Percentiles rank a stretch among this genome's conserved stretches.
phyloP scores from a whole-genome alignment of 2,329 filamentous ascomycete species.

The Zymoseptoria brevis region DNA sequence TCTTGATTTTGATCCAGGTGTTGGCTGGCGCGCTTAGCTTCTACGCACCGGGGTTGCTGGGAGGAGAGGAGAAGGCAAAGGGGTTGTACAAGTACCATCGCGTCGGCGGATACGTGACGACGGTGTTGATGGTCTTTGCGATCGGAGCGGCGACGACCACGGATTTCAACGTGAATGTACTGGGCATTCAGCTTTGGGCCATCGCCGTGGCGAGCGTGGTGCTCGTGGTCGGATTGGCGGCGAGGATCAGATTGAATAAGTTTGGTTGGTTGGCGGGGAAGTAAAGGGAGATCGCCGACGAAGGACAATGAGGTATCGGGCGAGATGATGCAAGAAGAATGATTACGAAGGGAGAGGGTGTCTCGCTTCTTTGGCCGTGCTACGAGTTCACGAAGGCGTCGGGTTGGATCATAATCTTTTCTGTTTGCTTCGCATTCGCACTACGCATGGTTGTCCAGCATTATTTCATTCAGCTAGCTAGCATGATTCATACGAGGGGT shows the following conservation, averaged over 20 bases:
- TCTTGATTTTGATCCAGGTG: constrained; percentile 64
- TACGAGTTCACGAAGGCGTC: neutral
- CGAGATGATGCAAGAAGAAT: neutral
- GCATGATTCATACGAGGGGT: neutral
- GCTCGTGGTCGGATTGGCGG: constrained; percentile 62
- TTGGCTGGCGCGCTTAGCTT: constrained; percentile 76
- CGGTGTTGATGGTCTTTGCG: constrained; percentile 64
- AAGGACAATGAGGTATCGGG: neutral
- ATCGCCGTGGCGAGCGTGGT: constrained; percentile 59
- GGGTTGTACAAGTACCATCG: constrained; percentile 86
- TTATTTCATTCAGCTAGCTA: neutral
- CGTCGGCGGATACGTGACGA: constrained; percentile 62
- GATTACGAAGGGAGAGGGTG: neutral
- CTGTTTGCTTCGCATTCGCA: neutral
- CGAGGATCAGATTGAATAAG: constrained; percentile 76
- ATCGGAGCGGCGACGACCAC: constrained; percentile 70
- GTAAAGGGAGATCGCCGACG: constrained; percentile 2
- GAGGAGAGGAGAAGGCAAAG: constrained; percentile 72
- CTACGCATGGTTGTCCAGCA: neutral
- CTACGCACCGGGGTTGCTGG: constrained; percentile 65
- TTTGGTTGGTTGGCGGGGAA: constrained; percentile 50
- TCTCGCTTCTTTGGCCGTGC: neutral
- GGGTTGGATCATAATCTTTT: neutral
- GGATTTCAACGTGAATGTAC: constrained; percentile 58
- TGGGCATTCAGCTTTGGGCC: constrained; percentile 70